Base-by-base conservation (phyloP, 2,329 filamentous ascomycete species). In the Fusarium decemcellulare region DNA sequence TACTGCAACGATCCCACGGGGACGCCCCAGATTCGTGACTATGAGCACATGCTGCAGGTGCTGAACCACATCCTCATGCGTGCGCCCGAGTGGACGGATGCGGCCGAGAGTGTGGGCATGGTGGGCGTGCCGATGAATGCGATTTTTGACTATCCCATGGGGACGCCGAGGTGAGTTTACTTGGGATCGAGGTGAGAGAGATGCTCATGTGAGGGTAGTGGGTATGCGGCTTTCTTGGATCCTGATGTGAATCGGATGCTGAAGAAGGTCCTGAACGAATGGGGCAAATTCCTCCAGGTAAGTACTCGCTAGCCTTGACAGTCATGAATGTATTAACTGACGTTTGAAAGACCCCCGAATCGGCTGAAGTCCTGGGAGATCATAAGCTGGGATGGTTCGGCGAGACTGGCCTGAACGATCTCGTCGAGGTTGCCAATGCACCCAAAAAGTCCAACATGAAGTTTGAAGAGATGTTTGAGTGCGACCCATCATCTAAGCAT, bases 1-100 rank as follows among this genome's bases (percentile, higher is more conserved):
- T 93, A 93, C 78, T 75, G 78, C 62, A 82, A 81, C 8, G 90
- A 92, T 64, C 90, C 90, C 0, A 88, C 86, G 1, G 90, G 90
- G 2, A 82, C 84, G 56, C 84, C 81, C 36, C 89, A 92, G 78
- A 87, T 93, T 60, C 86, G 88, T 9, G 86, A 92, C 78, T 92
- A 91, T 71, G 61, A 85, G 7, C 89, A 93, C 70, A 90, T 93
- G 87, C 83, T 93, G 18, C 80, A 82, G 23, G 83, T 92, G 9
- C 81, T 93, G 53, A 92, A 93, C 74, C 86, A 91, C 67, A 81
- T 87, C 60, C 82, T 88, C 50, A 80, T 79, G 18, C 77, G 78
- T 14, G 85, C 85, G 5, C 86, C 86, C 1, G 82, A 85, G 69
- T 87, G 85, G 86, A 86, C 82, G 0, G 82, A 87, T 61, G 82